A percentile compares a stretch with the other conserved stretches of the same genome.
Conservation (phyloP, 306 rosid genomes). For the Corylus heterophylla region DNA sequence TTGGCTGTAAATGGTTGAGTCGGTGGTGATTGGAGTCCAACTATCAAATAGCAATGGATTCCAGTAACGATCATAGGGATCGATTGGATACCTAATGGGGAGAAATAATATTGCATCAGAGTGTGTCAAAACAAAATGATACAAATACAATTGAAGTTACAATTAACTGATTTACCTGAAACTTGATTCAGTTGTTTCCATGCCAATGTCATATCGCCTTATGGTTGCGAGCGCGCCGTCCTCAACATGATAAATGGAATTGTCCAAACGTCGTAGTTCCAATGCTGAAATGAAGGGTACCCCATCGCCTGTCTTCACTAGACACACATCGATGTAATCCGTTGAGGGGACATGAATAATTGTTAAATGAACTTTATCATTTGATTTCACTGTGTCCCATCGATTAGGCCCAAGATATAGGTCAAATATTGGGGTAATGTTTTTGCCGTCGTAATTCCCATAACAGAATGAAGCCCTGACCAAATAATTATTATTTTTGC, state of each 20-base stretch:
- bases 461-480: slow-evolving; percentile 43
- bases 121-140: too few species aligned
- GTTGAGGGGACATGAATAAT: slow-evolving; percentile 31
- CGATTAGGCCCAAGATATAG: slow-evolving; percentile 40
- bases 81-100: slow-evolving; percentile 30
- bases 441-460: slow-evolving; percentile 43
- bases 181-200: background rate
- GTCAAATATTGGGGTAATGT: slow-evolving; percentile 24
- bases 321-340: slow-evolving; percentile 37
- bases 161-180: slow-evolving; percentile 23
- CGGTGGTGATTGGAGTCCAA: slow-evolving; percentile 6
- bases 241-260: slow-evolving; percentile 6
- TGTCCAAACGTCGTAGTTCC: slow-evolving; percentile 39
- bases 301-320: slow-evolving; percentile 40
- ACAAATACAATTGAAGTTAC: too few species aligned
- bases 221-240: background rate
- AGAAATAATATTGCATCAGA: background rate
- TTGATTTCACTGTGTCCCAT: slow-evolving; percentile 17
- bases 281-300: slow-evolving; percentile 48
- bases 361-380: too few species aligned
- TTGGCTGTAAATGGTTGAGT: background rate
- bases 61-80: slow-evolving; percentile 47
- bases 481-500: slow-evolving; percentile 31
- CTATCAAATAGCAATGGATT: background rate
- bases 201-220: slow-evolving; percentile 20